These are phyloP conservation scores for Biscogniauxia mediterranea DNA, from an alignment of 2,329 filamentous ascomycete species.

Conservation along the genomic window DNA sequence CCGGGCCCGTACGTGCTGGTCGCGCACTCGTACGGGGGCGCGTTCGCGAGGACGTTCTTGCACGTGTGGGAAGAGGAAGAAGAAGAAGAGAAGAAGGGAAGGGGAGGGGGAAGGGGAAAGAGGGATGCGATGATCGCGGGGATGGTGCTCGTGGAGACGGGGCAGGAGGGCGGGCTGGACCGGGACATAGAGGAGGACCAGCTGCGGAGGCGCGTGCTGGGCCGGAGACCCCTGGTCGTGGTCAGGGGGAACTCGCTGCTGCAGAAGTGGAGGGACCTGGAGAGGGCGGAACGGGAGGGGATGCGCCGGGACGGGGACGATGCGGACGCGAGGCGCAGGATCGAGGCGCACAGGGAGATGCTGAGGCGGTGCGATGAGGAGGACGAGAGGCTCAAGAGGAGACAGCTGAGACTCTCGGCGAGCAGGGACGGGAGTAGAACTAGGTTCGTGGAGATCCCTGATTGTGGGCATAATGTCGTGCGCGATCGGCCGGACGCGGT, in stretches of 20 bases:
- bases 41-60: slow-evolving; percentile 29
- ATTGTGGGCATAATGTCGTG: slow-evolving; percentile 29
- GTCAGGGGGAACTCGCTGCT: slow-evolving; percentile 26
- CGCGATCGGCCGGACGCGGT: slow-evolving; percentile 27
- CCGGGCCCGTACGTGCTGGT: slow-evolving; percentile 26
- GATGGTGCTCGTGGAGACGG: slow-evolving; percentile 31
- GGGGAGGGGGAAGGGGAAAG: not conserved
- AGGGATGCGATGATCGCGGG: slow-evolving; percentile 20
- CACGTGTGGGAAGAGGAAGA: slow-evolving; percentile 5
- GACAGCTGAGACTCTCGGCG: slow-evolving; percentile 24
- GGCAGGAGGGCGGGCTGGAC: slow-evolving; percentile 30
- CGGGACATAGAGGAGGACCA: slow-evolving; percentile 20
- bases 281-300: slow-evolving; percentile 5
- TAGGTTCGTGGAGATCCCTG: slow-evolving; percentile 24
- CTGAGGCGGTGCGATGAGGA: slow-evolving; percentile 9
- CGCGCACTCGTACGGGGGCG: slow-evolving; percentile 32
- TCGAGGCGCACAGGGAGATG: slow-evolving; percentile 1
- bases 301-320: too few relatives aligned
- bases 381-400: slow-evolving; percentile 29
- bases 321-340: not conserved
- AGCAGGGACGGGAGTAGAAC: not conserved
- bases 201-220: slow-evolving; percentile 16
- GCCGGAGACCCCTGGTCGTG: slow-evolving; percentile 25
- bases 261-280: slow-evolving; percentile 19
- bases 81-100: not conserved